Conservation (phyloP, 2,329 filamentous ascomycete species). For the Neonectria punicea region DNA sequence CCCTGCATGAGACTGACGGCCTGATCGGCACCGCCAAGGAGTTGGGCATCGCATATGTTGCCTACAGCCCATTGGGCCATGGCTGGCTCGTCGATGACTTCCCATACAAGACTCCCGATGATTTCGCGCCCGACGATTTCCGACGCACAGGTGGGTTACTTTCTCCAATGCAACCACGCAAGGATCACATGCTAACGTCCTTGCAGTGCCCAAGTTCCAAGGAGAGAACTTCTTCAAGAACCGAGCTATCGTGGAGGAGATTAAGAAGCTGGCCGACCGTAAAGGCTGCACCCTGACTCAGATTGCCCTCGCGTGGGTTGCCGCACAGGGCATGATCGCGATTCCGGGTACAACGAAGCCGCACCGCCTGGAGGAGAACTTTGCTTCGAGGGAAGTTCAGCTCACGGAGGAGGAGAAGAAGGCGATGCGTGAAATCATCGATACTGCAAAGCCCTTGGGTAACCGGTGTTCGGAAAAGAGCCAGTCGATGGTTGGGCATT, state of each 20-base stretch:
- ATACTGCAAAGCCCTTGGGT: constrained; percentile 26
- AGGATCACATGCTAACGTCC: background rate
- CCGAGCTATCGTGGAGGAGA: constrained; percentile 52
- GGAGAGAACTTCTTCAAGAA: constrained; percentile 59
- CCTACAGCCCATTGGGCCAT: constrained; percentile 58
- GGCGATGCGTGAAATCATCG: constrained; percentile 52
- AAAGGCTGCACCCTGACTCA: constrained; percentile 48
- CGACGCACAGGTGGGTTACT: constrained; percentile 48
- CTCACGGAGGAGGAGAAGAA: constrained; percentile 51
- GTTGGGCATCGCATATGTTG: constrained; percentile 55
- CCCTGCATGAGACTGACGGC: constrained; percentile 52
- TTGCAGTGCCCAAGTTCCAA: constrained; percentile 49
- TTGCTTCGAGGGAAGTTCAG: constrained; percentile 49
- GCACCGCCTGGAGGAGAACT: constrained; percentile 53
- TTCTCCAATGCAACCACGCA: background rate
- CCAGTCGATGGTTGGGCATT: background rate
- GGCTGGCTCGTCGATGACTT: constrained; percentile 60
- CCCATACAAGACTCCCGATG: constrained; percentile 54
- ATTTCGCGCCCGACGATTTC: constrained; percentile 57
- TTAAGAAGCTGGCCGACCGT: constrained; percentile 50
- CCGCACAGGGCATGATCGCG: constrained; percentile 54
- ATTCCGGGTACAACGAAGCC: constrained; percentile 59
- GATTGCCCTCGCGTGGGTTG: constrained; percentile 54
- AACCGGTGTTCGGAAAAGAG: background rate
- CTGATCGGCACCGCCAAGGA: constrained; percentile 55